Evolutionary conservation across 2,329 filamentous ascomycete species (phyloP).

Genomic region (Phaeosphaeriaceae sp.): DNA sequence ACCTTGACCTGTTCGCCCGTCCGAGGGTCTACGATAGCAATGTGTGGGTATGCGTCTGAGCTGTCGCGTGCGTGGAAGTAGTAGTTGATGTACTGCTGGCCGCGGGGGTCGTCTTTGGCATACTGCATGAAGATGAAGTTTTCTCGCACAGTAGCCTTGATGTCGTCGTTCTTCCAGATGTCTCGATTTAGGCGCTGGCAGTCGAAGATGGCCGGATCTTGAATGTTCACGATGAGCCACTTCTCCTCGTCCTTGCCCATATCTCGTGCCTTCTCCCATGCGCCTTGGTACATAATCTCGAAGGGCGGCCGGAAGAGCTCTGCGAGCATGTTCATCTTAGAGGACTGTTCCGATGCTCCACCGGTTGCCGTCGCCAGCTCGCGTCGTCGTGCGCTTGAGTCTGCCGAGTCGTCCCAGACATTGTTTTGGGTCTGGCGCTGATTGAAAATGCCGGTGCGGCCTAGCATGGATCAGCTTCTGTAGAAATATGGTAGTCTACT

Average conservation of each 20-base stretch:
- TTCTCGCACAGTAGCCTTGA: constrained; percentile 82
- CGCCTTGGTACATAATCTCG: constrained; percentile 79
- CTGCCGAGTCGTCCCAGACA: constrained; percentile 65
- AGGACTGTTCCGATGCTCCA: constrained; percentile 68
- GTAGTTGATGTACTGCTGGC: constrained; percentile 83
- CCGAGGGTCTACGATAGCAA: constrained; percentile 92
- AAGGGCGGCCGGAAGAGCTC: constrained; percentile 93
- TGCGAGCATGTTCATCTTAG: constrained; percentile 79
- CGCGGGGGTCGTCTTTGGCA: constrained; percentile 80
- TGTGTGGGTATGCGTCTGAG: constrained; percentile 91
- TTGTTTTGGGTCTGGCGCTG: constrained; percentile 63
- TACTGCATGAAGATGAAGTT: constrained; percentile 98
- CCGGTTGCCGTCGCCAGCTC: constrained; percentile 68
- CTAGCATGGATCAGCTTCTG: constrained; percentile 44
- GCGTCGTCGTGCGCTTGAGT: constrained; percentile 57
- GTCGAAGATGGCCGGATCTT: constrained; percentile 91
- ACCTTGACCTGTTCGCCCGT: constrained; percentile 97
- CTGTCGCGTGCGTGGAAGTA: constrained; percentile 85
- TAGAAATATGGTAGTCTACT: constrained; percentile 20
- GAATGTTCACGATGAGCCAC: constrained; percentile 95
- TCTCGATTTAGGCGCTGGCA: constrained; percentile 94
- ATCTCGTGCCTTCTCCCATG: constrained; percentile 85
- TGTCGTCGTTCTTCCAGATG: constrained; percentile 86
- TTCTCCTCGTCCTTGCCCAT: constrained; percentile 87
- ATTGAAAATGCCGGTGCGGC: constrained; percentile 71